Evolutionary conservation across 768 basidiomycete genomes (phyloP).

Genomic region (Tulasnella sp.): DNA sequence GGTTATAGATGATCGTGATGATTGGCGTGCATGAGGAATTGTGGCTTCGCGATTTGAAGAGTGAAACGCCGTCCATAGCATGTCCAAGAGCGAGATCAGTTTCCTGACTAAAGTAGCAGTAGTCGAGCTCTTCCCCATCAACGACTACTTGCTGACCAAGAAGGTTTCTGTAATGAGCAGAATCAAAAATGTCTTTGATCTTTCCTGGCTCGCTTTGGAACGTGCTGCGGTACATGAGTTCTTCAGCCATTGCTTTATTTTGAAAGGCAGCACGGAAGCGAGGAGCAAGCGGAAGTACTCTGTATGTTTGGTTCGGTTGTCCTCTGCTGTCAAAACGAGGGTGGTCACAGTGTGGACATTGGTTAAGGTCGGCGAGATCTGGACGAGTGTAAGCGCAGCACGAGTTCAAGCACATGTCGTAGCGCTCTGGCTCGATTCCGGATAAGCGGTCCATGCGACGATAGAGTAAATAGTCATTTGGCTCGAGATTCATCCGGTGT

Average conservation of each 20-base stretch:
- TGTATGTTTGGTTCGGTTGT: background rate
- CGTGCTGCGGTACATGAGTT: background rate
- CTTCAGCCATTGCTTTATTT: background rate
- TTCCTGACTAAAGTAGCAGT: background rate
- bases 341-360: constrained; percentile 6
- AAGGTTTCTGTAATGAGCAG: background rate
- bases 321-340: background rate
- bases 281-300: background rate
- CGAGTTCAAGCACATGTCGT: constrained; percentile 9
- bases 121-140: background rate
- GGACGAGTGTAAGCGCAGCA: background rate
- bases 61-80: constrained; percentile 21
- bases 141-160: background rate
- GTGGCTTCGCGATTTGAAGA: constrained; percentile 9
- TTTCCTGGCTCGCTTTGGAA: background rate
- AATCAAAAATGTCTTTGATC: constrained; percentile 18
- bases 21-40: constrained; percentile 37
- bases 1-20: constrained; percentile 51
- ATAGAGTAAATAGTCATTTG: constrained; percentile 17
- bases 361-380: background rate
- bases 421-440: background rate
- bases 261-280: constrained; percentile 5
- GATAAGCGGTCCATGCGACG: constrained; percentile 7
- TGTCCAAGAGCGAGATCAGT: constrained; percentile 23
- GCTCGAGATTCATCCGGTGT: background rate